Evolutionary conservation across 495 filamentous ascomycete species (phyloP).

Genomic region (Penicillium crystallinum): DNA sequence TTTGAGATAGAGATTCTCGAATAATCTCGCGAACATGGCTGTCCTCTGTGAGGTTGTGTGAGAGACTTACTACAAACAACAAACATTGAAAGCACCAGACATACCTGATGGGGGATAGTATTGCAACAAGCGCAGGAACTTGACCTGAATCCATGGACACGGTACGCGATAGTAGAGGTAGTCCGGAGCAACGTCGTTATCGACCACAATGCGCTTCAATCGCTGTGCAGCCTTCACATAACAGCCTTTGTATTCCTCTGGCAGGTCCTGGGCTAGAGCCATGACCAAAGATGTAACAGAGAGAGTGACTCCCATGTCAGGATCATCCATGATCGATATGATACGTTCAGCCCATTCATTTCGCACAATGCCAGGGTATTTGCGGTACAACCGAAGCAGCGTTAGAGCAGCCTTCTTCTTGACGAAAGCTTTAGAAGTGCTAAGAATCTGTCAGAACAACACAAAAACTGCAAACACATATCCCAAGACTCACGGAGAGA

Average conservation of each 20-base stretch:
- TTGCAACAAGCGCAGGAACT: constrained; percentile 83
- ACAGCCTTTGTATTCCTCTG: constrained; percentile 87
- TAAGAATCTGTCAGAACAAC: constrained; percentile 31
- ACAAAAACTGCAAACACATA: not conserved
- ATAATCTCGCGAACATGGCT: constrained; percentile 88
- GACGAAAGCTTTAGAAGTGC: constrained; percentile 94
- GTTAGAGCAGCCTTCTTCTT: constrained; percentile 99
- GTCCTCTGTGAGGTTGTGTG: constrained; percentile 58
- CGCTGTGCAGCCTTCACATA: constrained; percentile 90
- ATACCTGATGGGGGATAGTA: constrained; percentile 94
- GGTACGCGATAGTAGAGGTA: constrained; percentile 99
- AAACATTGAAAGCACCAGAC: constrained; percentile 10
- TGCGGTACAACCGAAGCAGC: constrained; percentile 90
- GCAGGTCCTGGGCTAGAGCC: constrained; percentile 88
- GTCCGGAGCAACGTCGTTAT: constrained; percentile 78
- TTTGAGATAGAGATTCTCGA: constrained; percentile 82
- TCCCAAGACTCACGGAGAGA: constrained; percentile 73
- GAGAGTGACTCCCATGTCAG: constrained; percentile 87
- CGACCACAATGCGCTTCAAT: constrained; percentile 82
- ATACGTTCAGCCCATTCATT: constrained; percentile 97
- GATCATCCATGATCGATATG: constrained; percentile 96
- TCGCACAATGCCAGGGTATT: constrained; percentile 87
- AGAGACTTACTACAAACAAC: constrained; percentile 19
- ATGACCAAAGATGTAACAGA: constrained; percentile 97
- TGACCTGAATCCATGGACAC: constrained; percentile 98